These are phyloP conservation scores for Plasmopara muralis DNA, from an alignment of 352 stramenopile genomes.

Conservation along the genomic window DNA sequence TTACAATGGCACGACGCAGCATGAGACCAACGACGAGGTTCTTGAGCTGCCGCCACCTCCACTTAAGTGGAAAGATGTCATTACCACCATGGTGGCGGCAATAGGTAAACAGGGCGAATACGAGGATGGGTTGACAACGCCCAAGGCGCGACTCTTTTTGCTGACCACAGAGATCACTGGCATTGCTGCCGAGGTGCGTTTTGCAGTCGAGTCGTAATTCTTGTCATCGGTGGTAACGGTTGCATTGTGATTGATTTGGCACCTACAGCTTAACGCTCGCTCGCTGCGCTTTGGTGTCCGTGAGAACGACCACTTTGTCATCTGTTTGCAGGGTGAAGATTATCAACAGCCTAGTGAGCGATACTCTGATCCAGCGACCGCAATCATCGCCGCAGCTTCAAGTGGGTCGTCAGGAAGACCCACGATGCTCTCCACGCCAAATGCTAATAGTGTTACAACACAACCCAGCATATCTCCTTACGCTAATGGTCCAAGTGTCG, in stretches of 20 bases:
- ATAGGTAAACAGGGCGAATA: constrained; percentile 46
- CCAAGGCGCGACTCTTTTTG: constrained; percentile 57
- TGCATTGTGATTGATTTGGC: not conserved
- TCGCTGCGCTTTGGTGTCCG: constrained; percentile 65
- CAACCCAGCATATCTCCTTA: constrained; percentile 24
- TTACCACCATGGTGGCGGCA: constrained; percentile 55
- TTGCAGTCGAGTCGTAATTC: not conserved
- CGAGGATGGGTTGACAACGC: constrained; percentile 29
- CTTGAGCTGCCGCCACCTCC: constrained; percentile 56
- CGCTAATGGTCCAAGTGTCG: constrained; percentile 13
- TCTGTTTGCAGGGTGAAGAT: constrained; percentile 63
- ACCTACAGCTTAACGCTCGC: constrained; percentile 53
- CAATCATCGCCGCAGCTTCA: not conserved
- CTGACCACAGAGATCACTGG: constrained; percentile 46
- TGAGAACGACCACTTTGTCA: constrained; percentile 71
- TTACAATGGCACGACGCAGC: constrained; percentile 42
- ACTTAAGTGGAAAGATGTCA: constrained; percentile 59
- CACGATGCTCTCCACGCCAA: constrained; percentile 20
- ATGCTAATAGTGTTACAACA: constrained; percentile 6
- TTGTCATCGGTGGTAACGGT: constrained; percentile 4
- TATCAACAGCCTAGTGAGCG: constrained; percentile 41
- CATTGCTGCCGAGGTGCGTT: constrained; percentile 54
- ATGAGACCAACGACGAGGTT: constrained; percentile 59
- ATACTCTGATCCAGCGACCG: not conserved
- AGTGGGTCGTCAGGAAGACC: constrained; percentile 10